Evolutionary conservation across 805 yeast genomes (phyloP).

Genomic region (Ogataea angusta): DNA sequence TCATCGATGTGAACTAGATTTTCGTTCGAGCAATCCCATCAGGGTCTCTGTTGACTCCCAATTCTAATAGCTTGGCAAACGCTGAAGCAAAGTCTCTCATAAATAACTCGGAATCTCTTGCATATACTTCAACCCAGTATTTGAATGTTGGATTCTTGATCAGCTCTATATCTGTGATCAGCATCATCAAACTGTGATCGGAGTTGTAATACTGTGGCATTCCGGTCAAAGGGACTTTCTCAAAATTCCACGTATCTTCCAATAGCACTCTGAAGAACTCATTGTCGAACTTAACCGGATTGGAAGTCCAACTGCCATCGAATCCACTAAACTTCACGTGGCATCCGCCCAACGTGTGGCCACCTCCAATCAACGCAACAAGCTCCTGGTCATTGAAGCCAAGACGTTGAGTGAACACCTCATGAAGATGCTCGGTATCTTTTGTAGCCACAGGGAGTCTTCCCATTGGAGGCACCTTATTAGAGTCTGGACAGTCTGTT

Average conservation of each 20-base stretch:
- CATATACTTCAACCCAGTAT: conserved; percentile 63
- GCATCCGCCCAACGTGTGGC: conserved; percentile 75
- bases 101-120: conserved; percentile 60
- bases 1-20: conserved; percentile 23
- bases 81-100: conserved; percentile 62
- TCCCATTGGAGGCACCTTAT: conserved; percentile 60
- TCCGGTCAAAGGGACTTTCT: conserved; percentile 41
- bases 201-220: conserved; percentile 37
- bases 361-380: conserved; percentile 72
- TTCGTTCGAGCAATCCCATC: conserved; percentile 33
- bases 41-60: conserved; percentile 36
- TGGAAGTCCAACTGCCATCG: conserved; percentile 46
- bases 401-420: conserved; percentile 55
- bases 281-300: conserved; percentile 42
- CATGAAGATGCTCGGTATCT: conserved; percentile 63
- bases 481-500: conserved; percentile 48
- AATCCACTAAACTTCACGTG: conserved; percentile 54
- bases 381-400: conserved; percentile 70
- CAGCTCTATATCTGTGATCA: conserved; percentile 71
- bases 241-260: conserved; percentile 42
- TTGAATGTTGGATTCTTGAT: conserved; percentile 57
- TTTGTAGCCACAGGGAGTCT: conserved; percentile 71
- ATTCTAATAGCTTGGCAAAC: conserved; percentile 59
- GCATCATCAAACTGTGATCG: conserved; percentile 65
- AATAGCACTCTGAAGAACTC: conserved; percentile 44